Percentiles rank a stretch among this genome's conserved stretches.
Evolutionary conservation across 192 early-diverging fungal genomes (phyloP).

Genomic region (Coemansia sp.): DNA sequence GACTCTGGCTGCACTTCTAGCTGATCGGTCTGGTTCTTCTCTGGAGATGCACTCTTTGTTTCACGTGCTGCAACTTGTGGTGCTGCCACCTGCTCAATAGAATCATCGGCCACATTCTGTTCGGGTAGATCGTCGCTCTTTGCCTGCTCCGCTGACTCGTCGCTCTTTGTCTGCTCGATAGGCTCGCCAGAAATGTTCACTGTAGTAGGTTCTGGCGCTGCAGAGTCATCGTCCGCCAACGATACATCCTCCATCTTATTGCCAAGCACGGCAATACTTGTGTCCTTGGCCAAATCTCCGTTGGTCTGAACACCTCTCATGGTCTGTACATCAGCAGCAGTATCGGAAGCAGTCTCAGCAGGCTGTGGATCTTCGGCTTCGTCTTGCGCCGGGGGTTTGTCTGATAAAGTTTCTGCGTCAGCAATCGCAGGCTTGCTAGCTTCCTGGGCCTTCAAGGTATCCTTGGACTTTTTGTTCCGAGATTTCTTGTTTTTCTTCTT

Average conservation of each 20-base stretch:
- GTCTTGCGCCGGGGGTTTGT: background rate
- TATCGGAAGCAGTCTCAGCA: background rate
- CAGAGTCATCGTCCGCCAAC: conserved; percentile 30
- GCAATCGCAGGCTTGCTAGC: conserved; percentile 1
- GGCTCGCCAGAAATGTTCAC: conserved; percentile 5
- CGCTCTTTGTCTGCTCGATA: background rate
- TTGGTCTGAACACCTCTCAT: conserved; percentile 6
- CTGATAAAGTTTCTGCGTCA: background rate
- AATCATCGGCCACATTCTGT: conserved; percentile 8
- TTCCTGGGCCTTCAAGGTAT: conserved; percentile 10
- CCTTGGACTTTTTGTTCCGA: conserved; percentile 39
- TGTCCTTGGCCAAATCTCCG: conserved; percentile 7
- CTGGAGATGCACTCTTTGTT: conserved; percentile 3
- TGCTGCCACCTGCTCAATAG: conserved; percentile 23
- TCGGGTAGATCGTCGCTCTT: background rate
- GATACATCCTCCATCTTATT: conserved; percentile 56
- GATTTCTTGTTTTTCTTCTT: conserved; percentile 47
- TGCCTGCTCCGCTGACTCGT: conserved; percentile 8
- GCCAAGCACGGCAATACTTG: conserved; percentile 38
- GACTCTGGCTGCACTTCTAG: background rate
- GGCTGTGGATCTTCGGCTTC: background rate
- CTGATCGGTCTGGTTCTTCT: background rate
- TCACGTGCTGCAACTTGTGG: conserved; percentile 33
- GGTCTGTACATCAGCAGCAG: conserved; percentile 3
- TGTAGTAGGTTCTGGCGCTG: background rate